Percentiles rank a stretch among this genome's conserved stretches.
phyloP scores from a whole-genome alignment of 148 eudicot species.

The Drosera capensis region DNA sequence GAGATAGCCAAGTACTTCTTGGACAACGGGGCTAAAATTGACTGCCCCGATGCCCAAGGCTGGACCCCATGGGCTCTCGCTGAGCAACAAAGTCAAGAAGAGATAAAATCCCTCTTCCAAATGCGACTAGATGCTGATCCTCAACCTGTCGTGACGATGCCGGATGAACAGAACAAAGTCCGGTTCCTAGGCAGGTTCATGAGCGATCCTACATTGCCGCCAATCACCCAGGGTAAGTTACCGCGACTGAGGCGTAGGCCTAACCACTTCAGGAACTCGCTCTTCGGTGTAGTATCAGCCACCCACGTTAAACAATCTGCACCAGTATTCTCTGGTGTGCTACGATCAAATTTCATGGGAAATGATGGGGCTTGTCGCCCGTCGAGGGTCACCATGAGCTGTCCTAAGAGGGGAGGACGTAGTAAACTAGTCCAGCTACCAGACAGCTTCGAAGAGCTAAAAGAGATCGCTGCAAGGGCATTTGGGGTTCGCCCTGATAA shows the following conservation, averaged over 20 bases:
- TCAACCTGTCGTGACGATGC: constrained; percentile 11
- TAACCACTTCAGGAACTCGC: constrained; percentile 54
- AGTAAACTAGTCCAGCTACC: constrained; percentile 55
- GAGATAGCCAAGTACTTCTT: constrained; percentile 47
- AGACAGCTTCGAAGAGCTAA: constrained; percentile 31
- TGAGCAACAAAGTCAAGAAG: constrained; percentile 69
- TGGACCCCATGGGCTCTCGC: constrained; percentile 64
- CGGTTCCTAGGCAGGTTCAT: constrained; percentile 33
- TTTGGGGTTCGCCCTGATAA: constrained; percentile 32
- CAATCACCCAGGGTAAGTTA: constrained; percentile 7
- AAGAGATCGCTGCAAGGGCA: constrained; percentile 26
- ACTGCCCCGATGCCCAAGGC: constrained; percentile 29
- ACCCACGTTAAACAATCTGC: constrained; percentile 21
- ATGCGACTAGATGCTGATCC: constrained; percentile 12
- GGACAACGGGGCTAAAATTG: constrained; percentile 36
- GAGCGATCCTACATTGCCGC: constrained; percentile 37
- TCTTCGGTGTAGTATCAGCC: constrained; percentile 70
- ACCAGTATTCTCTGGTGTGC: constrained; percentile 12
- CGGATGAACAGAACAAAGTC: constrained; percentile 10
- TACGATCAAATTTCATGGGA: constrained; percentile 2
- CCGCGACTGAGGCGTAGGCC: constrained; percentile 31
- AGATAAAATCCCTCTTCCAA: constrained; percentile 35
- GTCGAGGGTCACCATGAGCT: constrained; percentile 39
- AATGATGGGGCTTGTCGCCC: constrained; percentile 3
- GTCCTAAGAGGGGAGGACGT: constrained; percentile 23